Evolutionary conservation across 495 filamentous ascomycete species (phyloP).

Genomic region (Aspergillus asperescens): DNA sequence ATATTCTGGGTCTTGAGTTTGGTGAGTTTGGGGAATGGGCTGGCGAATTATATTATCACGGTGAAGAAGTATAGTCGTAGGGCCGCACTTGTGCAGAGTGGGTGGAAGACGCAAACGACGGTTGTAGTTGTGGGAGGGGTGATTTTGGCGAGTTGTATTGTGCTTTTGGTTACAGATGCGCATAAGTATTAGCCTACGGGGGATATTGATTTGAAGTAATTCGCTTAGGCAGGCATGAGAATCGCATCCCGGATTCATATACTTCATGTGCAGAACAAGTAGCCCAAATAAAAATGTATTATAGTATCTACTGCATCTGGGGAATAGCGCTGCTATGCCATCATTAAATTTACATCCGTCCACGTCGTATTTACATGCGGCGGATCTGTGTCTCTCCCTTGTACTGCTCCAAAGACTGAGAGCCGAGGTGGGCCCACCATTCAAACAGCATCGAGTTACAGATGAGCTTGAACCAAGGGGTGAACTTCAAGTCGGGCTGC

Average conservation of each 20-base stretch:
- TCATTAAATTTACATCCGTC: constrained; percentile 8
- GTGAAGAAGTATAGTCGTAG: constrained; percentile 77
- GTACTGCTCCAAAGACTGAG: constrained; percentile 73
- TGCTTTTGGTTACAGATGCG: constrained; percentile 56
- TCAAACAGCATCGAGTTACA: constrained; percentile 96
- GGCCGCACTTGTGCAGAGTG: constrained; percentile 82
- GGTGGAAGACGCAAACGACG: constrained; percentile 83
- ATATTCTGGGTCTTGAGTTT: constrained; percentile 83
- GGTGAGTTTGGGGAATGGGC: constrained; percentile 65
- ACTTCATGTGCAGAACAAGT: neutral
- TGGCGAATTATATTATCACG: constrained; percentile 82
- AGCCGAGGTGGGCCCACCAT: constrained; percentile 90
- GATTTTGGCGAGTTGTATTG: constrained; percentile 75
- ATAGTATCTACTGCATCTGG: neutral
- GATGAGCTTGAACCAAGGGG: constrained; percentile 99
- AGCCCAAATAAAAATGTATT: neutral
- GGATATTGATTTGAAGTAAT: neutral
- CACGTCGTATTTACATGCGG: constrained; percentile 57
- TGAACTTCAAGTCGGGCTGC: constrained; percentile 75
- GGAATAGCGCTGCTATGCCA: constrained; percentile 5
- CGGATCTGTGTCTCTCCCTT: constrained; percentile 79
- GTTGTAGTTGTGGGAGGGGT: constrained; percentile 70
- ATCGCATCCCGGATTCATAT: neutral
- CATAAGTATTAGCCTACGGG: constrained; percentile 1
- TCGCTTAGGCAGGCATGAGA: neutral